A percentile compares a stretch with the other conserved stretches of the same genome.
Evolutionary conservation across 495 filamentous ascomycete species (phyloP).

Genomic region (Neurospora sp.): DNA sequence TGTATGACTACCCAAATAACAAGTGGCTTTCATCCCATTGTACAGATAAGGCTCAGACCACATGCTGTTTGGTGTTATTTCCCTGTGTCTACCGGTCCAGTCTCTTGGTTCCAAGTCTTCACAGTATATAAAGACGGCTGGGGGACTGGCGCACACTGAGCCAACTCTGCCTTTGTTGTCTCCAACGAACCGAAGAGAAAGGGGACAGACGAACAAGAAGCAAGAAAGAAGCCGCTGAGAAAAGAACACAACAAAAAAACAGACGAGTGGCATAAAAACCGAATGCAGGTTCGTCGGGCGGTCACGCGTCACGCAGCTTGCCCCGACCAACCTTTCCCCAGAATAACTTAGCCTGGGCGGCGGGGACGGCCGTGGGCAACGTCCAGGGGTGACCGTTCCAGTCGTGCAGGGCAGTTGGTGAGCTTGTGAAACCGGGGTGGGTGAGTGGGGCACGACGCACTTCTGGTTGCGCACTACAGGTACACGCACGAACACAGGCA

Average conservation of each 20-base stretch:
- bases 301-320: not conserved
- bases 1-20: not conserved
- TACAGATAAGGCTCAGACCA: not conserved
- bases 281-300: not conserved
- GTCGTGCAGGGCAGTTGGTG: not conserved
- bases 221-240: not conserved
- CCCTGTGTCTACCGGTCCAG: not conserved
- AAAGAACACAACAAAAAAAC: not conserved
- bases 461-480: not conserved
- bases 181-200: not conserved
- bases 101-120: not conserved
- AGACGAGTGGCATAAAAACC: not conserved
- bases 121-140: not conserved
- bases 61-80: not conserved
- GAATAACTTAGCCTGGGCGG: not conserved
- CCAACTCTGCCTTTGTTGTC: not conserved
- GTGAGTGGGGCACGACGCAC: not conserved
- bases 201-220: not conserved
- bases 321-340: not conserved
- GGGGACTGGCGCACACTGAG: not conserved
- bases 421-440: not conserved
- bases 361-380: not conserved
- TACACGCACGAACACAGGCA: not conserved
- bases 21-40: not conserved
- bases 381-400: not conserved